Base-by-base conservation (phyloP, 2,329 filamentous ascomycete species). In the Cladorrhinum sp. region DNA sequence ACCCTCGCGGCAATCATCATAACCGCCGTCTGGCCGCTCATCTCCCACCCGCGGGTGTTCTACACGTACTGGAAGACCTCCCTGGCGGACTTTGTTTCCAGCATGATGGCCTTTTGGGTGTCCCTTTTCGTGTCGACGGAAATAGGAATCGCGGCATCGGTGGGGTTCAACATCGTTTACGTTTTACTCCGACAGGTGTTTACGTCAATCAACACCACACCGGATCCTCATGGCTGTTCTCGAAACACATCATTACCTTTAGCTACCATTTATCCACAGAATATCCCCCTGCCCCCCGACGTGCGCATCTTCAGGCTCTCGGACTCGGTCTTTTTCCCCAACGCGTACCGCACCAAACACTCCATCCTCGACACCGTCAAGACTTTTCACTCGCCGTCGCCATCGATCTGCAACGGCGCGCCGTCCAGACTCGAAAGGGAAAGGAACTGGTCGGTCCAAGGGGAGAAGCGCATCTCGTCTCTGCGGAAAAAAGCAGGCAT, bases 1-100 rank as follows among this genome's bases (percentile, higher is more conserved):
- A 86, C 84, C 0, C 76, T 89, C 1, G 81, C 86, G 0, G 86
- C 85, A 2, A 87, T 89, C 62, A 87, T 89, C 75, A 87, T 88
- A 65, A 85, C 82, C 62, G 86, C 86, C 5, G 84, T 88, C 0
- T 82, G 82, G 73, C 83, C 85, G 42, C 76, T 88, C 6, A 83
- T 88, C 50, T 82, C 82, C 0, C 79, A 83, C 0, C 80, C 85
- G 0, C 80, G 76, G 2, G 77, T 82, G 9, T 87, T 88, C 69
- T 86, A 86, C 71, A 76, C 77, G 14, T 88, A 85, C 73, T 89
- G 85, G 84, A 82, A 82, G 64, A 83, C 84, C 1, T 87, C 84
- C 0, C 77, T 88, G 2, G 81, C 85, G 14, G 86, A 89, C 71
- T 88, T 88, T 66, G 78, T 86, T 57, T 81, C 83, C 0, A 80